These are phyloP conservation scores for Debaryomycetaceae sp. DNA, from an alignment of 1,139 yeast species.

Conservation along the genomic window DNA sequence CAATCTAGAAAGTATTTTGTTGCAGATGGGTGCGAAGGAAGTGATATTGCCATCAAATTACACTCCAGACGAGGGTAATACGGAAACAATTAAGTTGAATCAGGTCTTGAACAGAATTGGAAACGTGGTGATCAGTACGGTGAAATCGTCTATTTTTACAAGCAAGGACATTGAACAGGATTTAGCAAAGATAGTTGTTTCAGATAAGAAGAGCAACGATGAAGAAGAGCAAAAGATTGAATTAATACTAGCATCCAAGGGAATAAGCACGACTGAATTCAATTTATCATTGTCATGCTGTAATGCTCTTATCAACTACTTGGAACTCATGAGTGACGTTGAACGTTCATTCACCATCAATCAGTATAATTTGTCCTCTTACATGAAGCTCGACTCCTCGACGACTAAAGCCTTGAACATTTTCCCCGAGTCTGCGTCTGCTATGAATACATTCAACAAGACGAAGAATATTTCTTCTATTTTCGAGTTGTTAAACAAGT, in stretches of 20 bases:
- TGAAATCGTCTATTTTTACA: constrained; percentile 54
- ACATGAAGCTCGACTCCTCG: constrained; percentile 86
- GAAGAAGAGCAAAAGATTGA: constrained; percentile 34
- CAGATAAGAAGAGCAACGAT: constrained; percentile 20
- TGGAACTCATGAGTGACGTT: constrained; percentile 57
- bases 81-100: constrained; percentile 47
- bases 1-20: constrained; percentile 76
- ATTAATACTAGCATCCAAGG: constrained; percentile 58
- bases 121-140: constrained; percentile 64
- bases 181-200: constrained; percentile 56
- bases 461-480: constrained; percentile 51
- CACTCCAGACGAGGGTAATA: constrained; percentile 29
- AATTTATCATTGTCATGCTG: constrained; percentile 44
- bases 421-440: constrained; percentile 52
- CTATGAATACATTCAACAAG: constrained; percentile 33
- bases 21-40: constrained; percentile 88
- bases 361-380: constrained; percentile 68
- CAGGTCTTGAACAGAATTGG: constrained; percentile 69
- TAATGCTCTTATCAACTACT: constrained; percentile 62
- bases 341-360: constrained; percentile 47
- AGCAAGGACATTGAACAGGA: constrained; percentile 71
- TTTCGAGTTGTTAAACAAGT: constrained; percentile 79
- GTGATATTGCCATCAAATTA: constrained; percentile 57
- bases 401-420: constrained; percentile 85
- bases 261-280: constrained; percentile 36